Conservation (phyloP, 2,329 filamentous ascomycete species). For the Aspergillus clavatus region DNA sequence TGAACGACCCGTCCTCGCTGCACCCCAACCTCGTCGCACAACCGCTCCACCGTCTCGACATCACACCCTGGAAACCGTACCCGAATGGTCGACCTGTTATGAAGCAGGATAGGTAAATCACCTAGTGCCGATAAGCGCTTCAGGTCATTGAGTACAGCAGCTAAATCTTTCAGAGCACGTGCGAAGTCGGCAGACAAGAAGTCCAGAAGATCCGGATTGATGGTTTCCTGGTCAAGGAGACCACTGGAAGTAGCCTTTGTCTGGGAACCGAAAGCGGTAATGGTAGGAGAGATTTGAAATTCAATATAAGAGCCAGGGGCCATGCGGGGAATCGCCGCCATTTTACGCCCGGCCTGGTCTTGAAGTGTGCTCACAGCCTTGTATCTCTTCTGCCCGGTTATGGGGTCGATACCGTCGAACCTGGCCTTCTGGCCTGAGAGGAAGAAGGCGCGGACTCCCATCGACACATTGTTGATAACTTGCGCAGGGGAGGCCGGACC, state of each 20-base stretch:
- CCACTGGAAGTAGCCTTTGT: slow-evolving; percentile 23
- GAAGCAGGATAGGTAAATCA: slow-evolving; percentile 74
- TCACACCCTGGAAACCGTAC: slow-evolving; percentile 92
- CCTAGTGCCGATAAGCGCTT: slow-evolving; percentile 71
- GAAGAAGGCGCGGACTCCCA: slow-evolving; percentile 85
- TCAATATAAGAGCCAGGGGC: slow-evolving; percentile 78
- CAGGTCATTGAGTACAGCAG: slow-evolving; percentile 73
- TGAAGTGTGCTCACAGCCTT: slow-evolving; percentile 70
- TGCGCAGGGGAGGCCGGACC: slow-evolving; percentile 78
- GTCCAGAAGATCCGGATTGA: slow-evolving; percentile 81
- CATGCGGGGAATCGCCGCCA: slow-evolving; percentile 50
- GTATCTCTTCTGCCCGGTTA: slow-evolving; percentile 71
- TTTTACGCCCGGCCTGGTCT: slow-evolving; percentile 64
- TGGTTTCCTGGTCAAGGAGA: slow-evolving; percentile 50
- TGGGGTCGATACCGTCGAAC: slow-evolving; percentile 69
- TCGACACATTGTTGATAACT: slow-evolving; percentile 91
- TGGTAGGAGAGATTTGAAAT: slow-evolving; percentile 80
- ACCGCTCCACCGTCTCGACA: slow-evolving; percentile 68
- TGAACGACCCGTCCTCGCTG: slow-evolving; percentile 72
- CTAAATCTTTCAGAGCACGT: slow-evolving; percentile 76
- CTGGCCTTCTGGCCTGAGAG: slow-evolving; percentile 84
- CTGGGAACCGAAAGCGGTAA: slow-evolving; percentile 68
- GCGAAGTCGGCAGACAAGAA: slow-evolving; percentile 84
- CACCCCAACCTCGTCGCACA: slow-evolving; percentile 85
- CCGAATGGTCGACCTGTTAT: slow-evolving; percentile 62